phyloP scores from a whole-genome alignment of 352 stramenopile species.

The Globisporangium abappressorium region DNA sequence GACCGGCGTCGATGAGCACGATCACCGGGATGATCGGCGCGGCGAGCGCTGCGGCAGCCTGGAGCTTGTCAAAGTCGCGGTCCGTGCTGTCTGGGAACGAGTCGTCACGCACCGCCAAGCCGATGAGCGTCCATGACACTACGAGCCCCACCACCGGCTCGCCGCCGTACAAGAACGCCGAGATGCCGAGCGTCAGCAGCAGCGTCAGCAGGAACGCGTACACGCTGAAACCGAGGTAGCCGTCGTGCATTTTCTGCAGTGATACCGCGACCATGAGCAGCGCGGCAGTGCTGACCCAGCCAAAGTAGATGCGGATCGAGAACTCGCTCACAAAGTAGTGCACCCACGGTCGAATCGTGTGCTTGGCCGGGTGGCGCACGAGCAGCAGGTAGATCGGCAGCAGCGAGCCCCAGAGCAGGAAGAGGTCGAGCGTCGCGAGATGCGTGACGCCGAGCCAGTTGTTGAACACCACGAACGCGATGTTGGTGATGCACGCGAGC shows the following conservation, averaged over 20 bases:
- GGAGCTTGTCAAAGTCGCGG: slow-evolving; percentile 44
- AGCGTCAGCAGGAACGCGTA: slow-evolving; percentile 40
- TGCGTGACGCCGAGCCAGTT: slow-evolving; percentile 22
- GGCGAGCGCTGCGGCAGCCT: slow-evolving; percentile 41
- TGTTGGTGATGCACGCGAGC: slow-evolving; percentile 49
- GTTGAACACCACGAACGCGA: slow-evolving; percentile 43
- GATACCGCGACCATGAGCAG: slow-evolving; percentile 44
- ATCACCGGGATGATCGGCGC: slow-evolving; percentile 44
- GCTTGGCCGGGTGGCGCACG: slow-evolving; percentile 43
- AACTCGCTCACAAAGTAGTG: slow-evolving; percentile 63
- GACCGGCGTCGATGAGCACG: slow-evolving; percentile 36
- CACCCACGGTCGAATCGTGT: slow-evolving; percentile 38
- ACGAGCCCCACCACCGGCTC: slow-evolving; percentile 52
- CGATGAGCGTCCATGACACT: slow-evolving; percentile 42
- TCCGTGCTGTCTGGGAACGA: slow-evolving; percentile 39
- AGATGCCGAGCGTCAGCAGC: slow-evolving; percentile 43
- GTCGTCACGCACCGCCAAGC: slow-evolving; percentile 34
- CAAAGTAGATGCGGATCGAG: slow-evolving; percentile 53
- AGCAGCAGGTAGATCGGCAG: slow-evolving; percentile 56
- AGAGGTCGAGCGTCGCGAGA: slow-evolving; percentile 20
- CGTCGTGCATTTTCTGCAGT: slow-evolving; percentile 43
- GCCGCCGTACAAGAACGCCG: slow-evolving; percentile 43
- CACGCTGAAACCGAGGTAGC: slow-evolving; percentile 43
- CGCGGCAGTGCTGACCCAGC: slow-evolving; percentile 45
- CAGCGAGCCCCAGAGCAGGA: slow-evolving; percentile 42